Evolutionary conservation across 208 protist species (phyloP), one percentile per base, ranked within the genome.

Genomic region (Leishmania braziliensis): DNA sequence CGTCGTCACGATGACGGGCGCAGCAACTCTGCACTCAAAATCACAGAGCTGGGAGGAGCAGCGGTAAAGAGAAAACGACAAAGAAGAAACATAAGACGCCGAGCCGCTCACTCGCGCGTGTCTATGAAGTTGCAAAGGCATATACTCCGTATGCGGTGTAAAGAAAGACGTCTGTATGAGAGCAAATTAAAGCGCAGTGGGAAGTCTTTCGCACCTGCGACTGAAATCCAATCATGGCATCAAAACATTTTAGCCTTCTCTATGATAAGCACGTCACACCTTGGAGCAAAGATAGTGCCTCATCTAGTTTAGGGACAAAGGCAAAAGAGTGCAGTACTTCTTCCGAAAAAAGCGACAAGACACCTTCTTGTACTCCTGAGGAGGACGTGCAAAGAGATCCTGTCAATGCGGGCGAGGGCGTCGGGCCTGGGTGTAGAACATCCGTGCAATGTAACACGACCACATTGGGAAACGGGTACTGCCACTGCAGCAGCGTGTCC

Each of bases 401-500:
- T 23, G 23, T 56, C 6, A 26, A 75, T 56, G 70, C n/a, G 12
- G 43, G 18, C 3, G 72, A 20, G 10, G 53, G 23, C n/a, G 2
- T 26, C 16, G 33, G 18, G 23, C 9, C 43, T 51, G 54, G 14
- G 26, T 54, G 29, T n/a, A 79, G 69, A 33, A 84, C 50, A 46
- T 33, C 51, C 8, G 78, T 74, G 36, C 76, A 88, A 51, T 87
- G 86, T 5, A 92, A 18, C 12, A 89, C 77, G 33, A 92, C 76
- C 6, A 77, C 65, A 2, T 72, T 71, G 16, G 89, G 89, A 43
- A 80, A 69, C 50, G 79, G 71, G 53, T 90, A 93, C 29, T 66
- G 75, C 87, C 90, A 91, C 39, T 85, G 84, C 60, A 83, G 23
- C 51, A 91, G 51, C 5, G 86, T 93, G 69, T 90, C 84, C 79